Conservation (phyloP, 148 eudicot species). For the Oxyria digyna region DNA sequence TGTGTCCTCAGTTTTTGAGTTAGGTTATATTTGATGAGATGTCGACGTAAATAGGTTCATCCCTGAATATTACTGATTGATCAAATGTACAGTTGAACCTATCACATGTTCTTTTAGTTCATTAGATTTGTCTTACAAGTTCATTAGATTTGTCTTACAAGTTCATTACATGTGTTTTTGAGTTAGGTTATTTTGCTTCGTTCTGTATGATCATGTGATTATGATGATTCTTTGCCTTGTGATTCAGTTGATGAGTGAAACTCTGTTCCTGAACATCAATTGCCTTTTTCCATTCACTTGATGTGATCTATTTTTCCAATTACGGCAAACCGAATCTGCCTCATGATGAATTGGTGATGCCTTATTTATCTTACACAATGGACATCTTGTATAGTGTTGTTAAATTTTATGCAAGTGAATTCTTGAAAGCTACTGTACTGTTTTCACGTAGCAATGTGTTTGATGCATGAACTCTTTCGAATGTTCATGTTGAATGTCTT, state of each 20-base stretch:
- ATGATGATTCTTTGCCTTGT: neutral
- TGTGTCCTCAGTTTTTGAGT: too few species aligned
- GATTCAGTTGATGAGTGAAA: neutral
- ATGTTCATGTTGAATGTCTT: neutral
- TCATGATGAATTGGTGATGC: neutral
- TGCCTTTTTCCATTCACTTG: neutral
- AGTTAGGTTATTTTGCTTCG: too few species aligned
- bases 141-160: too few species aligned
- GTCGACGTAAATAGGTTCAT: too few species aligned
- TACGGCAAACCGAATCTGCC: neutral
- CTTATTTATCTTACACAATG: neutral
- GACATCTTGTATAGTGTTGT: neutral
- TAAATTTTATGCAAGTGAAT: neutral
- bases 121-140: too few species aligned
- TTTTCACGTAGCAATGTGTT: neutral
- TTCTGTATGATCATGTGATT: neutral
- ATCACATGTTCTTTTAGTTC: too few species aligned
- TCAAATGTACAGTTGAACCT: too few species aligned
- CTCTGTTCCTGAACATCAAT: neutral
- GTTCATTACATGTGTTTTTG: too few species aligned
- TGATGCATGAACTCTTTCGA: neutral
- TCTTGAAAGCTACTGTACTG: neutral
- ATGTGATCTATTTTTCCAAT: neutral
- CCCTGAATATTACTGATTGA: too few species aligned
- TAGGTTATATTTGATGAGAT: too few species aligned